Evolutionary conservation across 2,329 filamentous ascomycete genomes (phyloP).

Genomic region (Neopestalotiopsis sp.): DNA sequence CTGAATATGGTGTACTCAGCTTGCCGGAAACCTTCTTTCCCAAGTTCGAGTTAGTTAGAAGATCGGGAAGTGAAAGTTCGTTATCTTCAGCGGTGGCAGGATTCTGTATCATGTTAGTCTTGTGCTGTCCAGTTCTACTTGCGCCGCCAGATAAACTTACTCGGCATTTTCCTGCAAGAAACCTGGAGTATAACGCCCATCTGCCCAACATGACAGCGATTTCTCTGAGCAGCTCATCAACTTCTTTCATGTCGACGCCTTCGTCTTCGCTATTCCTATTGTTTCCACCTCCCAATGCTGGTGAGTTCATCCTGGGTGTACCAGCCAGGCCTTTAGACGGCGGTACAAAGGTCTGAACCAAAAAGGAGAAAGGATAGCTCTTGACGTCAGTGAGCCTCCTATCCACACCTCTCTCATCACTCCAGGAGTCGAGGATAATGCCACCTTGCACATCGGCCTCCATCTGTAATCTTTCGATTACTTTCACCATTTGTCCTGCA

Average conservation of each 20-base stretch:
- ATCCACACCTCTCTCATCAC: constrained; percentile 84
- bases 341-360: constrained; percentile 91
- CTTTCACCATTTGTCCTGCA: constrained; percentile 87
- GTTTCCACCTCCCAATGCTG: constrained; percentile 63
- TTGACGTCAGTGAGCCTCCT: constrained; percentile 92
- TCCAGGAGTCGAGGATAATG: constrained; percentile 94
- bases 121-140: constrained; percentile 21
- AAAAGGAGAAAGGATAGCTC: constrained; percentile 95
- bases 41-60: constrained; percentile 80
- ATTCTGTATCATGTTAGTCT: constrained; percentile 49
- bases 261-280: constrained; percentile 82
- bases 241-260: constrained; percentile 93
- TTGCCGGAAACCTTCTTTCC: constrained; percentile 77
- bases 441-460: constrained; percentile 97
- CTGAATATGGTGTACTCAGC: constrained; percentile 81
- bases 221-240: constrained; percentile 86
- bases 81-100: constrained; percentile 56
- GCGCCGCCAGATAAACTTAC: constrained; percentile 53
- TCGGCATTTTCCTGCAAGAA: constrained; percentile 84
- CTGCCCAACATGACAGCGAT: constrained; percentile 89
- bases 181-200: constrained; percentile 92
- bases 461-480: constrained; percentile 89
- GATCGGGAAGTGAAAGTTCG: constrained; percentile 69
- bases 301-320: constrained; percentile 76
- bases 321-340: constrained; percentile 65